These are phyloP conservation scores for Manihot esculenta DNA, from an alignment of 441 rosid genomes.

Conservation along the genomic window DNA sequence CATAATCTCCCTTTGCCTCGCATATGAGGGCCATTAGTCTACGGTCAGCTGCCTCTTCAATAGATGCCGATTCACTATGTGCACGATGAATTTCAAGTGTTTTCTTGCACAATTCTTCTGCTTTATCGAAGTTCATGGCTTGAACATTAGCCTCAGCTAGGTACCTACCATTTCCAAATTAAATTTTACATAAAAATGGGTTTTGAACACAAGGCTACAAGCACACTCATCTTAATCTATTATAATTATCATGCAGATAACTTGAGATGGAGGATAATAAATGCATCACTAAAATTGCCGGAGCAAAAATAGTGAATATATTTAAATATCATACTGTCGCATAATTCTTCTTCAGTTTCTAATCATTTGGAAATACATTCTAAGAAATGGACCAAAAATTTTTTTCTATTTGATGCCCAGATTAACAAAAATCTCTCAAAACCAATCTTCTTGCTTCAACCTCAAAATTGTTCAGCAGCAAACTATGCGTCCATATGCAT, in stretches of 20 bases:
- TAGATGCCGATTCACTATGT: constrained; percentile 92
- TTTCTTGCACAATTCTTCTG: constrained; percentile 83
- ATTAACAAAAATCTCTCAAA: neutral
- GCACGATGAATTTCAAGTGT: constrained; percentile 93
- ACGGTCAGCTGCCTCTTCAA: constrained; percentile 95
- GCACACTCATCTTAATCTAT: neutral
- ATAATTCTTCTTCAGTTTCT: neutral
- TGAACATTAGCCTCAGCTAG: constrained; percentile 97
- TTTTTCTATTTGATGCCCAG: neutral
- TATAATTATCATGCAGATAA: neutral
- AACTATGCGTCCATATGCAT: neutral
- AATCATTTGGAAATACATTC: no score
- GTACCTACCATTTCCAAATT: constrained; percentile 48
- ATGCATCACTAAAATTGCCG: neutral
- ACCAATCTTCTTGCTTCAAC: neutral
- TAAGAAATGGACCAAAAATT: neutral
- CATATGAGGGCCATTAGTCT: constrained; percentile 85
- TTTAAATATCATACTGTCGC: neutral
- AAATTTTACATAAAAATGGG: constrained; percentile 1
- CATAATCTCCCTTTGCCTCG: constrained; percentile 95
- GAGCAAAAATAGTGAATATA: neutral
- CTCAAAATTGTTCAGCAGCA: neutral
- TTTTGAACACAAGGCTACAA: neutral
- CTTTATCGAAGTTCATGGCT: constrained; percentile 95
- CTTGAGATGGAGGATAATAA: neutral